A percentile compares a stretch with the other conserved stretches of the same genome.
Conservation (phyloP, 108 stramenopile genomes). For the Aurantiochytrium sp. region DNA sequence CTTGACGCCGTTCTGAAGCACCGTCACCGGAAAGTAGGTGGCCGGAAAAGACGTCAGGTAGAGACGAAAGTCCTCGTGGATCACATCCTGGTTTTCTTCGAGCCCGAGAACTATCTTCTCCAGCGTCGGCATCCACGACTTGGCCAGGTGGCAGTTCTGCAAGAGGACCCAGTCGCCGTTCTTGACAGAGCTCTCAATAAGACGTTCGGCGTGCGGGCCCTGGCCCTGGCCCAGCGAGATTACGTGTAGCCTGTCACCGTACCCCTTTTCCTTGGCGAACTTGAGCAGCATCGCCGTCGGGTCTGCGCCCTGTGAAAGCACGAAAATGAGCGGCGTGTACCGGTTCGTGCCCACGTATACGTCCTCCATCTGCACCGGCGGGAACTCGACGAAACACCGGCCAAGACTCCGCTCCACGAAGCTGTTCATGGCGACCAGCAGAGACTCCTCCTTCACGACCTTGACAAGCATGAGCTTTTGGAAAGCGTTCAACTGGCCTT, state of each 20-base stretch:
- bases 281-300: slow-evolving; percentile 63
- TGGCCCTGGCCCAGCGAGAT: slow-evolving; percentile 66
- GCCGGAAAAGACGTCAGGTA: slow-evolving; percentile 60
- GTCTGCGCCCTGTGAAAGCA: slow-evolving; percentile 61
- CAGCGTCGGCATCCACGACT: slow-evolving; percentile 58
- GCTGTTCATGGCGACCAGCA: slow-evolving; percentile 40
- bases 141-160: slow-evolving; percentile 61
- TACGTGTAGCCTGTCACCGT: slow-evolving; percentile 52
- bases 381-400: slow-evolving; percentile 49
- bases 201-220: slow-evolving; percentile 54
- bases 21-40: slow-evolving; percentile 55
- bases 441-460: slow-evolving; percentile 57
- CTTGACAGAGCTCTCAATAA: slow-evolving; percentile 38
- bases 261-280: slow-evolving; percentile 55
- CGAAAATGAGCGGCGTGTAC: slow-evolving; percentile 64
- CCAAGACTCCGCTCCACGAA: slow-evolving; percentile 54
- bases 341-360: slow-evolving; percentile 56
- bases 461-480: slow-evolving; percentile 52
- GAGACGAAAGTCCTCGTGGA: slow-evolving; percentile 56
- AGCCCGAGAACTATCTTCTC: slow-evolving; percentile 45
- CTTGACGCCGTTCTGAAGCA: slow-evolving; percentile 57
- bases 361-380: slow-evolving; percentile 55
- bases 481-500: slow-evolving; percentile 35
- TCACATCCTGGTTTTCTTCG: slow-evolving; percentile 38
- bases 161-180: slow-evolving; percentile 51